Conservation (phyloP, 164 flowering plant genomes). For the Magnolia officinalis region DNA sequence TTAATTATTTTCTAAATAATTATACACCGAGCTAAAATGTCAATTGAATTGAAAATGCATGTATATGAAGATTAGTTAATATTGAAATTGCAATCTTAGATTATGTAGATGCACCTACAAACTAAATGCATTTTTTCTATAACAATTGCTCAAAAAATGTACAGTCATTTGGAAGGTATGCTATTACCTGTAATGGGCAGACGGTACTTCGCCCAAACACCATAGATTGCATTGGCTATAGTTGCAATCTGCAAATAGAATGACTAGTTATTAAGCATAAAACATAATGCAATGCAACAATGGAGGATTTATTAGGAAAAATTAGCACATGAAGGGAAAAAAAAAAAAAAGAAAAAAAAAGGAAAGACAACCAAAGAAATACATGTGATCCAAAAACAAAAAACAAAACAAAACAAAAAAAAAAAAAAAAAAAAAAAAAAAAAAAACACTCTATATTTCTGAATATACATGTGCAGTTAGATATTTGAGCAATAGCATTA, state of each 20-base stretch:
- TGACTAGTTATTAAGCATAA: neutral
- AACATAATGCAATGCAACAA: neutral
- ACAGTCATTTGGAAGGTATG: neutral
- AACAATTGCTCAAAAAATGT: neutral
- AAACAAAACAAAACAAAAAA: too few relatives aligned
- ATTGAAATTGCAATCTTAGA: neutral
- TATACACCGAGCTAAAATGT: neutral
- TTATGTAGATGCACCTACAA: neutral
- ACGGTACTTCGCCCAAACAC: conserved; percentile 31
- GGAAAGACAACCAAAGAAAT: neutral
- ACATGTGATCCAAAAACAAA: too few relatives aligned
- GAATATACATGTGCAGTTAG: neutral
- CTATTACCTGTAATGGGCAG: conserved; percentile 23
- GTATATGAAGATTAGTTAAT: neutral
- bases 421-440: too few relatives aligned
- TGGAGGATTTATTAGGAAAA: neutral
- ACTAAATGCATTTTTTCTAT: neutral
- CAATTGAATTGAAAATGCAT: neutral
- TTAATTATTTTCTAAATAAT: neutral
- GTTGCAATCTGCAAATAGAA: conserved; percentile 16
- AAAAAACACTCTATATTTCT: neutral
- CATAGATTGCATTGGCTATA: conserved; percentile 23
- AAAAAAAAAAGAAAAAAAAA: neutral
- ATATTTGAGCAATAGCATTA: neutral
- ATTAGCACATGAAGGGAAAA: neutral